Base-by-base conservation (phyloP, 768 basidiomycete species). In the Chiua virens region DNA sequence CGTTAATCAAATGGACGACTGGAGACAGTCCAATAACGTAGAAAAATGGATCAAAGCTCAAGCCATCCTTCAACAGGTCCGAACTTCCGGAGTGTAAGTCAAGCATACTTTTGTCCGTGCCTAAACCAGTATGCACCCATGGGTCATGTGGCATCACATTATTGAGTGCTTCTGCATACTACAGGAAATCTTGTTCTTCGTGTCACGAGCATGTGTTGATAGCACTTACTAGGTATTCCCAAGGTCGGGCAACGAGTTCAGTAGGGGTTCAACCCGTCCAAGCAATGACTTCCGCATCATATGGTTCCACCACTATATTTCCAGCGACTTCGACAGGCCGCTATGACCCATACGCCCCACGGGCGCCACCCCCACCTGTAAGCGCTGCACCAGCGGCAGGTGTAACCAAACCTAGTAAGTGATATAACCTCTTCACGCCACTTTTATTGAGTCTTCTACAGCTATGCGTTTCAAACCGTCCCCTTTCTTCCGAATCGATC, bases 391-490 rank as follows among this genome's bases (percentile, higher is more conserved):
- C 75, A 34, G 50, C 59, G 42, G 28, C 60, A 37, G 35, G 62
- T 49, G 49, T 60, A 35, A 59, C 62, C 14, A 71, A 70, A 47
- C 62, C 60, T 37, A 44, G 68, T 64, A 56, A 59, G 56, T 44
- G 40, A 37, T 59, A 58, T 27, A 62, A 65, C 34, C 20, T 20
- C n/a, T 47, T 49, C n/a, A 22, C n/a, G 30, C 18, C 25, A 46
- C 28, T 20, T 45, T 45, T 38, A 50, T 49, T 63, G 45, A 63
- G 54, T 15, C 42, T 41, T 43, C 54, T 55, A 23, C 54, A 89
- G 89, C 65, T 20, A 82, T 92, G 39, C 82, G 80, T 42, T 92
- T 92, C 73, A 90, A 86, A 59, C 77, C 80, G 9, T 92, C 91
- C 0, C 90, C 91, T 0, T 93, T 92, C 65, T 86, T 86, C 59